Evolutionary conservation across 2,329 filamentous ascomycete genomes (phyloP), one percentile per base, ranked within the genome.

Genomic region (Incumbomyces lentus): DNA sequence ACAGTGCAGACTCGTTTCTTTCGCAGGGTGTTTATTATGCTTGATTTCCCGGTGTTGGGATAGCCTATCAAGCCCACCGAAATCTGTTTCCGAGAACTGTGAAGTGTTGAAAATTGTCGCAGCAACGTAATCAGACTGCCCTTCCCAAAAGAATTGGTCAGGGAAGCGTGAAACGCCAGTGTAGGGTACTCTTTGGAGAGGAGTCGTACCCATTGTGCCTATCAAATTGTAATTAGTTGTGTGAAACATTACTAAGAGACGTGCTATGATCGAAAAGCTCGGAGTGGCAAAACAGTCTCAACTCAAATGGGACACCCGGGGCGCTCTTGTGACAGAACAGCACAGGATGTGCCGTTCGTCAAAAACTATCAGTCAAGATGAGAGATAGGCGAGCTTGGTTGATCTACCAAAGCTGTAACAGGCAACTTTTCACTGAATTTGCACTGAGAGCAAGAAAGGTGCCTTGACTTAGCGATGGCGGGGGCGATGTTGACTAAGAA

Each of bases 361-460:
- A 45, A 35, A 47, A 51, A 52, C 50, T 48, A 39, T 47, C 38
- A 35, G 16, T 40, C 42, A 36, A 46, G 35, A 45, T 35, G 35
- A 26, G 48, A 44, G 40, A 31, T 44, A 71, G 73, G 75, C 79
- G 82, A 84, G 81, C 75, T 73, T 74, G 74, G 74, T 95, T 73
- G 67, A 81, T 98, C 79, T 96, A 82, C 92, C 92, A 95, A 86
- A 80, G 84, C 84, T 87, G 86, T 98, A 98, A 98, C 92, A 93
- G 89, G 86, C 77, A 69, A 69, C 73, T 79, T 81, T 82, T 83
- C 86, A 92, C 22, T 81, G 65, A 64, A 70, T 73, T 68, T 66
- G 71, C 64, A 64, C 60, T 69, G 64, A 66, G 69, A 71, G 75
- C 79, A 70, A 69, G 72, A 81, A 79, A 77, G 78, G 74, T 73